Evolutionary conservation across 257 asterid genomes (phyloP), one percentile per base, ranked within the genome.

Genomic region (Lycium barbarum): DNA sequence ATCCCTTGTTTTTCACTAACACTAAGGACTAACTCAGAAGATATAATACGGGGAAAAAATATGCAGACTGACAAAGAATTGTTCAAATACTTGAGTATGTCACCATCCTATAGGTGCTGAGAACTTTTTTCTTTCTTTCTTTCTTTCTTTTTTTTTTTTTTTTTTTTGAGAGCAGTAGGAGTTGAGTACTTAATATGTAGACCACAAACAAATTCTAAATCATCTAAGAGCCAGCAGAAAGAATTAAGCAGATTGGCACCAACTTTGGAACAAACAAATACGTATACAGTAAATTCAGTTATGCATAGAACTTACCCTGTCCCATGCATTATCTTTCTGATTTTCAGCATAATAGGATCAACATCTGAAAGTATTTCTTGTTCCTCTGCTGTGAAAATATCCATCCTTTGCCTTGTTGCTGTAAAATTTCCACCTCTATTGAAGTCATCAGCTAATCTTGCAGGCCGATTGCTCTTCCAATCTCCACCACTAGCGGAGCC

Each of bases 381-480:
- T 85, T 95, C 98, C 74, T 96, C 99, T n/a, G 87, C 93, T 2
- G 98, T 91, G 88, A 96, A 95, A 13, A 79, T 43, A 91, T 96
- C 97, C 84, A 94, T 61, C 20, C 93, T 93, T 90, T 93, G 95
- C 89, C 91, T 92, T 3, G 97, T 91, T 22, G 82, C 83, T 20
- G 97, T 94, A 76, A 93, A 80, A 59, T 86, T 82, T 49, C 72
- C 92, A 14, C 89, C 89, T 68, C 88, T 79, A 76, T 86, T 86
- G 35, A 90, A 88, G 86, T 91, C 92, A 86, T 93, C 96, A 82
- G 45, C 85, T 49, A 93, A 88, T 85, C 83, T 90, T 54, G 88
- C 79, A 67, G 91, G 88, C 15, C 92, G 93, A 79, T 85, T 85
- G 83, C 93, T 88, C 45, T 85, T 93, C 94, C 95, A 91, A 0